A percentile compares a stretch with the other conserved stretches of the same genome.
Conservation (phyloP, 768 basidiomycete species). For the Russula ochroleuca region DNA sequence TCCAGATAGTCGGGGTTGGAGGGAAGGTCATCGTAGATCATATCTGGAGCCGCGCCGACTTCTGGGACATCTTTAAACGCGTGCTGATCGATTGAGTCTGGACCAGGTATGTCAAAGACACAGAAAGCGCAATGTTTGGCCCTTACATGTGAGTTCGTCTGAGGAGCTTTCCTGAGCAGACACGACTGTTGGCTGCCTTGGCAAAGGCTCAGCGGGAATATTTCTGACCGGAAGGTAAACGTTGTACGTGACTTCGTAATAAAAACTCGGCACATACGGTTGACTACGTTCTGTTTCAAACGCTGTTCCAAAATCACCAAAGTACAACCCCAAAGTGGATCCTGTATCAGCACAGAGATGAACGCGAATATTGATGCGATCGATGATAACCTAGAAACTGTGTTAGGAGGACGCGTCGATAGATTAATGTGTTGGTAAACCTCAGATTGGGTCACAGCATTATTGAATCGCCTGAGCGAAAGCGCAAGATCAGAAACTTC, state of each 20-base stretch:
- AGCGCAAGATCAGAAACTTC: conserved; percentile 49
- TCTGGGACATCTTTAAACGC: conserved; percentile 76
- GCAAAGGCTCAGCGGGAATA: background rate
- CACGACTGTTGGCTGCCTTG: conserved; percentile 19
- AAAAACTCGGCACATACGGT: conserved; percentile 24
- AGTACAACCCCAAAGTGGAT: conserved; percentile 52
- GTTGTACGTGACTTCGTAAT: background rate
- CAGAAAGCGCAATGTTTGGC: background rate
- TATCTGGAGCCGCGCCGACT: conserved; percentile 74
- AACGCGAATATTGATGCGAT: conserved; percentile 49
- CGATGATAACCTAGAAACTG: conserved; percentile 48
- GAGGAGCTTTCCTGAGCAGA: conserved; percentile 14
- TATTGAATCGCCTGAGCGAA: conserved; percentile 17
- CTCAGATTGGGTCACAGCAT: conserved; percentile 3
- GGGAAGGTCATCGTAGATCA: conserved; percentile 89
- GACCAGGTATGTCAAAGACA: conserved; percentile 1
- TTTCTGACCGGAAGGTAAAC: conserved; percentile 1
- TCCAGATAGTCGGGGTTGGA: conserved; percentile 86
- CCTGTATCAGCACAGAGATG: conserved; percentile 80
- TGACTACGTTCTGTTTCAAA: conserved; percentile 37
- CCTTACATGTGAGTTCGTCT: conserved; percentile 33
- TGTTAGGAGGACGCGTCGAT: background rate
- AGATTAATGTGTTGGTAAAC: conserved; percentile 6
- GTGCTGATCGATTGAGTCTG: conserved; percentile 75
- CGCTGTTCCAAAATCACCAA: conserved; percentile 46